Percentiles rank a stretch among this genome's conserved stretches.
Evolutionary conservation across 176 grass and related monocot species (phyloP).

Genomic region (Pontederia crassipes): DNA sequence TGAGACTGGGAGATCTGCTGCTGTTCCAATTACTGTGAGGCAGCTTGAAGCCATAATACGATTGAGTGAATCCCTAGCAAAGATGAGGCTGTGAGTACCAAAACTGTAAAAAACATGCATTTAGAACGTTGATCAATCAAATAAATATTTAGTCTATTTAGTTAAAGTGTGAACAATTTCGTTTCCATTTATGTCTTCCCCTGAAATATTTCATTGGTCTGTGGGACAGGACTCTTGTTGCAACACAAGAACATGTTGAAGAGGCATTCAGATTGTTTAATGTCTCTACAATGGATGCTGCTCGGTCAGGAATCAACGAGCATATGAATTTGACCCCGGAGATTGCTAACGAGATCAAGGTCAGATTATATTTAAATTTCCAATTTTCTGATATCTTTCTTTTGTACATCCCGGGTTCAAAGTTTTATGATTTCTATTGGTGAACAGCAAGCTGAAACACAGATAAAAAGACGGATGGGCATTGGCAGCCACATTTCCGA

Average conservation of each 20-base stretch:
- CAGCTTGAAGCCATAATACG: constrained; percentile 98
- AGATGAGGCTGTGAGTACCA: constrained; percentile 82
- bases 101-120: too few species aligned
- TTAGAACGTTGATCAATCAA: too few species aligned
- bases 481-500: constrained; percentile 94
- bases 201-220: not conserved
- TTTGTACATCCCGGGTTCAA: not conserved
- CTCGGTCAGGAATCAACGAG: constrained; percentile 94
- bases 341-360: constrained; percentile 97
- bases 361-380: not conserved
- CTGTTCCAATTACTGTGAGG: constrained; percentile 93
- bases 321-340: constrained; percentile 87
- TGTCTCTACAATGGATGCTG: constrained; percentile 80
- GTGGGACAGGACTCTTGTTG: constrained; percentile 50
- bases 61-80: constrained; percentile 94
- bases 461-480: constrained; percentile 96
- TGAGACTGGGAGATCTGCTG: constrained; percentile 70
- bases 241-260: constrained; percentile 88
- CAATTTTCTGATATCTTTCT: not conserved
- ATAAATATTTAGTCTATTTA: not conserved
- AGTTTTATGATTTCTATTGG: constrained; percentile 6
- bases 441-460: constrained; percentile 75
- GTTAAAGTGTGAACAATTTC: constrained; percentile 1
- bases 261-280: constrained; percentile 94
- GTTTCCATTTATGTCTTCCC: not conserved